Base-by-base conservation (phyloP, 2,329 filamentous ascomycete species). In the Aureobasidium namibiae region DNA sequence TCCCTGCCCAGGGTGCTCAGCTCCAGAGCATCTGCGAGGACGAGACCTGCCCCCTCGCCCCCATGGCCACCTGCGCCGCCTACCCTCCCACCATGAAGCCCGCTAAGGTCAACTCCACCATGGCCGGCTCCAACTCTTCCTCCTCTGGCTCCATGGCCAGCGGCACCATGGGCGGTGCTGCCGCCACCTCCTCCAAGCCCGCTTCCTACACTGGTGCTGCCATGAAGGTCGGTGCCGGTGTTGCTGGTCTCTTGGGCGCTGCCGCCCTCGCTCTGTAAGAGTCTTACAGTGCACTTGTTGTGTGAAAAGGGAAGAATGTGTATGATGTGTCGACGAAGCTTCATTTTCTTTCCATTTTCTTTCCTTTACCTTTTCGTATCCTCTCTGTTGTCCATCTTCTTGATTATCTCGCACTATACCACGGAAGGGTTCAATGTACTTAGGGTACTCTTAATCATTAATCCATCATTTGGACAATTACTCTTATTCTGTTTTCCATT, bases 21-120 rank as follows among this genome's bases (percentile, higher is more conserved):
- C 72, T 81, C 23, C 80, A 85, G 69, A 73, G 77, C 58, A 82
- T 85, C 63, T 85, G 82, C 73, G 78, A 78, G 63, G 76, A 74
- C 39, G 70, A 73, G n/a, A 67, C 70, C 39, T 85, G 82, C 68
- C 77, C 77, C 1, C 52, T 79, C 13, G 74, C 78, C 14, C 63
- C 70, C 7, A 75, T 78, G 53, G 69, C 76, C 7, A 73, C 72
- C 6, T 85, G 82, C 66, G 65, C 66, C 18, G 64, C 67, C n/a
- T 82, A 82, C 65, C 69, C 69, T 41, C 16, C 60, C 18, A 62
- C 64, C 36, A 49, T 65, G 16, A 50, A 60, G 61, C 61, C 63
- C 34, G 57, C 48, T 21, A 44, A n/a, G 29, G 34, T 34, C 53
- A 62, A 60, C 57, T 52, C 50, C 24, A 62, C 58, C 60, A 42